Evolutionary conservation across 768 basidiomycete species (phyloP), one percentile per base, ranked within the genome.

Genomic region (Calvatia gigantea): DNA sequence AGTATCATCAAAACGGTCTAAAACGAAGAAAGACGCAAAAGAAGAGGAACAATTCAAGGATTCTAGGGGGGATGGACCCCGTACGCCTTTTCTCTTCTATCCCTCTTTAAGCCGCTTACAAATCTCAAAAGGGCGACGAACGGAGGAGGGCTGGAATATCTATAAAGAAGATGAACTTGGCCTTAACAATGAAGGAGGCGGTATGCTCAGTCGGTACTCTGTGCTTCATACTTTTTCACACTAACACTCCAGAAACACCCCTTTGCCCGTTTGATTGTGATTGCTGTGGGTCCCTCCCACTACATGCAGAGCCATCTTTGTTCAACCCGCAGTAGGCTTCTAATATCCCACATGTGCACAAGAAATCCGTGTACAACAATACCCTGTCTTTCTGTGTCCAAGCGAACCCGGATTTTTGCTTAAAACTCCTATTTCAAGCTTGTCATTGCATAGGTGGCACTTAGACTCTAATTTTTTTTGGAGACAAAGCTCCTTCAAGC

Each of bases 201-300:
- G 91, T 90, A 69, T 71, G 82, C 63, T 50, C n/a, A 43, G 37
- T 52, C 37, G 50, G 27, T 38, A 45, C 38, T 31, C 28, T 15
- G 41, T 14, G 28, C 49, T 58, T 56, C 59, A 51, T 56, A 27
- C 60, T 56, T 67, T n/a, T 67, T 64, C 57, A 64, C 60, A 58
- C 54, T 50, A 57, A 57, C 65, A 44, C 43, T 57, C 29, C 70
- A 94, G 91, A 89, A 67, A 92, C 91, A 0, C 81, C 88, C 2
- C 68, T 89, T 37, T 94, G 91, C 72, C 92, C 92, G 5, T 94
- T 94, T 65, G 92, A 94, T 67, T 94, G 92, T 68, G 77, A 89
- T 33, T 94, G 92, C 63, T 94, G 92, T 91, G 63, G 71, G 89
- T 68, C 19, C 49, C n/a, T 35, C 19, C 43, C 46, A 15, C 14